Conservation (phyloP, 495 filamentous ascomycete genomes). For the Pseudomonodictys pantanalensis region DNA sequence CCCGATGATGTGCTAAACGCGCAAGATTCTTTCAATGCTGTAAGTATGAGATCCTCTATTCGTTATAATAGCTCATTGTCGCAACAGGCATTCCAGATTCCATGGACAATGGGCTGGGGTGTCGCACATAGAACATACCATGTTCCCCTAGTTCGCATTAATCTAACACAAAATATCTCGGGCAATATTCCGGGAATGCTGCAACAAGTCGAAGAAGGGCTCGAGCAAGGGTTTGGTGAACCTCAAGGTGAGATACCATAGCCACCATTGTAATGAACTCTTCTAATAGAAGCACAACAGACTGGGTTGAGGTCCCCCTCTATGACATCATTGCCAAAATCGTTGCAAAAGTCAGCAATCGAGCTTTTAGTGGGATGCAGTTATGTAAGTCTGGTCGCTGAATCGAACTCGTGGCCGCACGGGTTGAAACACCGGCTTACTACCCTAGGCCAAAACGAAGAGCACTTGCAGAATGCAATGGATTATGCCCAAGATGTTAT, state of each 20-base stretch:
- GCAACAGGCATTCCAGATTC: not conserved
- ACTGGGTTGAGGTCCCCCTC: not conserved
- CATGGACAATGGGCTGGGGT: not conserved
- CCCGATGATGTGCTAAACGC: not conserved
- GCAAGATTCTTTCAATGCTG: not conserved
- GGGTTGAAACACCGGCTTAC: not conserved
- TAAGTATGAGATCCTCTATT: not conserved
- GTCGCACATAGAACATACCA: slow-evolving; percentile 1
- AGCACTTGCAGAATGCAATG: not conserved
- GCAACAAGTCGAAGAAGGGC: not conserved
- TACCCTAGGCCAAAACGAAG: not conserved
- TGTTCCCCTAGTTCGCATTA: not conserved
- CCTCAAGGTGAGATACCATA: not conserved
- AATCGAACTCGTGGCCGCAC: not conserved
- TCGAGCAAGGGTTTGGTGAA: not conserved
- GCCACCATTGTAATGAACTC: not conserved
- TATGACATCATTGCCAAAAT: not conserved
- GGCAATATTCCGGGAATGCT: not conserved
- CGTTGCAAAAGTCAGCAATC: not conserved
- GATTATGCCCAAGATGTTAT: slow-evolving; percentile 1
- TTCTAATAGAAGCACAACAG: not conserved
- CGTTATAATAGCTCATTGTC: not conserved
- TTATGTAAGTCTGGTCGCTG: not conserved
- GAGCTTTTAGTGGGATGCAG: not conserved
- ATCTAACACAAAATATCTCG: not conserved